Base-by-base conservation (phyloP, 805 yeast genomes). In the Candida sakaeoensis region DNA sequence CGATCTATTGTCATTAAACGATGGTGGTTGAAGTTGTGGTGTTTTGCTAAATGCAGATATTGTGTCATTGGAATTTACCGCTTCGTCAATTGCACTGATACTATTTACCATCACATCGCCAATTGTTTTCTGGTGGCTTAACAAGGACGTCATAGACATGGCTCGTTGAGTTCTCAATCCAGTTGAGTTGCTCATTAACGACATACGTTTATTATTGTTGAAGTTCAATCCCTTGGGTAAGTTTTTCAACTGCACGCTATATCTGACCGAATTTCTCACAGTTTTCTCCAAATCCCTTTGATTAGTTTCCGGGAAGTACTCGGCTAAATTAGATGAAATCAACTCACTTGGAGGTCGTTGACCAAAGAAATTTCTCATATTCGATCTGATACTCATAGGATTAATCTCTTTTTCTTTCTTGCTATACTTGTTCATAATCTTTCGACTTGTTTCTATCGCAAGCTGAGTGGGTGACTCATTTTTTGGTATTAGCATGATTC, bases 311-410 rank as follows among this genome's bases (percentile, higher is more conserved):
- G 99, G 99, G 70, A 93, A 93, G 58, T 86, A 91, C 47, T 90
- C 95, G 2, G 89, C 82, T 47, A 91, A 66, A 54, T 91, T 88
- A 2, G 90, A 80, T 1, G 97, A 86, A 45, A 91, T 93, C 50
- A 90, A 74, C 55, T 88, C 95, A 44, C 93, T 82, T 1, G 98
- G 90, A 5, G 99, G 99, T 53, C 99, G 72, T 58, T 87, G 96
- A 17, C 95, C 95, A 59, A 82, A 82, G 43, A 85, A 74, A 40
- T 66, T 70, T 41, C 77, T 68, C 50, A 74, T 45, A 2, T 58
- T 52, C 30, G 49, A 30, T 36, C 40, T 25, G 13, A 24, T 7
- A 16, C 3, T 25, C 7, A 8, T 16, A 4, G 17, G 13, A 18
- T 26, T 9, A 28, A 26, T 26, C 6, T 24, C 28, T 7, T 13